phyloP scores from a whole-genome alignment of 2,329 filamentous ascomycete species.

The Penicillium sp. region DNA sequence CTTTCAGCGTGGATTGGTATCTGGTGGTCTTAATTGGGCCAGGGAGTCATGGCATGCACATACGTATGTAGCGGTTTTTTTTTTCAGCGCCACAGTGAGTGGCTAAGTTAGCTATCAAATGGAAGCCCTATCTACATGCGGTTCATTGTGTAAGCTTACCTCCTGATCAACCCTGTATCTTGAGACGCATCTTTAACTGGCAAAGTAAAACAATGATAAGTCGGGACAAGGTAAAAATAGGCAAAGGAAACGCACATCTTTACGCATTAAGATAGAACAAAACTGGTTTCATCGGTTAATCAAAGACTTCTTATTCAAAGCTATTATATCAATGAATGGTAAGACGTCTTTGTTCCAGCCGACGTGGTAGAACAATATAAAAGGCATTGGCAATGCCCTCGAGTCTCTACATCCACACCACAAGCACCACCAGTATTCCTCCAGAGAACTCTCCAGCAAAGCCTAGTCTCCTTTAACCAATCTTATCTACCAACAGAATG shows the following conservation, averaged over 20 bases:
- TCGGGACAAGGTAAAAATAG: background rate
- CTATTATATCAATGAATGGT: background rate
- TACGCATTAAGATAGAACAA: background rate
- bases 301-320: background rate
- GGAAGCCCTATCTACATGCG: background rate
- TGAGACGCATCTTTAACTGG: too few species aligned
- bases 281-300: too few species aligned
- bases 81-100: slow-evolving; percentile 1
- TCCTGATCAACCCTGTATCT: background rate
- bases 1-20: slow-evolving; percentile 3
- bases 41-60: slow-evolving; percentile 14
- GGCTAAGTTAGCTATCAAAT: slow-evolving; percentile 1
- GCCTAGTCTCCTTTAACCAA: too few species aligned
- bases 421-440: background rate
- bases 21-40: slow-evolving; percentile 1
- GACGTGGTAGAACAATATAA: background rate
- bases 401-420: background rate
- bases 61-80: slow-evolving; percentile 5
- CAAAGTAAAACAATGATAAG: background rate
- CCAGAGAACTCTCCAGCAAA: background rate
- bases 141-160: background rate
- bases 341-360: background rate
- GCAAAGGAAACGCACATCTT: background rate
- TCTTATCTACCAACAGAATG: background rate
- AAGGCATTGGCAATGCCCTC: background rate